Evolutionary conservation across 352 stramenopile species (phyloP), one percentile per base, ranked within the genome.

Genomic region (Phytophthora fragariae): DNA sequence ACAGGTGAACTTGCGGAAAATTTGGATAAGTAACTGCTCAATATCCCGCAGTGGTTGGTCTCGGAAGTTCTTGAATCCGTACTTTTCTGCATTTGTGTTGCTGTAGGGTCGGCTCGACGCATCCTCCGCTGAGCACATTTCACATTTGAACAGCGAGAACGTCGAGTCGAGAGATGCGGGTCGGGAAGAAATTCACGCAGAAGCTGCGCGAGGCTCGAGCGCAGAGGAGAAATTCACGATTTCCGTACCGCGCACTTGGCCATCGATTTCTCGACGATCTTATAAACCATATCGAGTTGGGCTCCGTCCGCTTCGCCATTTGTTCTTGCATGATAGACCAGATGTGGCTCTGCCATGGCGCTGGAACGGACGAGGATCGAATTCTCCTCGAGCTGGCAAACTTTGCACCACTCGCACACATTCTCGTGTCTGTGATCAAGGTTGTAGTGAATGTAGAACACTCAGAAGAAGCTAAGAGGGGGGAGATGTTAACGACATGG

Each of bases 141-240:
- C 29, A 31, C 29, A 31, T 31, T 31, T 31, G 29, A 31, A 31
- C 29, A 5, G 3, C 29, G 5, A 31, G 29, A 31, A 31, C 29
- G 29, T 31, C 3, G 29, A 31, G 29, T 31, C 29, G 3, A 31
- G 4, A 7, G 2, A 31, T 31, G 29, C 29, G 29, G 29, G 37
- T 46, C 37, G 11, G 12, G 4, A 46, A 46, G 62, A 50, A 50
- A 15, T 62, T 46, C 39, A 55, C 7, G 52, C 60, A 21, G 47
- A 62, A 62, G 62, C 21, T 68, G 44, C 17, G 44, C 44, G 44
- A 50, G 44, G 44, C 44, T 50, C 44, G 17, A 21, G 44, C 44
- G 17, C 44, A 15, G 3, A 3, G 15, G 6, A 50, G 17, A 47
- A 37, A 62, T 21, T 4, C 31, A 8, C 49, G 49, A 33, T 24